These are phyloP conservation scores for Furcasterigmium sp. DNA, from an alignment of 2,329 filamentous ascomycete genomes.

Conservation along the genomic window DNA sequence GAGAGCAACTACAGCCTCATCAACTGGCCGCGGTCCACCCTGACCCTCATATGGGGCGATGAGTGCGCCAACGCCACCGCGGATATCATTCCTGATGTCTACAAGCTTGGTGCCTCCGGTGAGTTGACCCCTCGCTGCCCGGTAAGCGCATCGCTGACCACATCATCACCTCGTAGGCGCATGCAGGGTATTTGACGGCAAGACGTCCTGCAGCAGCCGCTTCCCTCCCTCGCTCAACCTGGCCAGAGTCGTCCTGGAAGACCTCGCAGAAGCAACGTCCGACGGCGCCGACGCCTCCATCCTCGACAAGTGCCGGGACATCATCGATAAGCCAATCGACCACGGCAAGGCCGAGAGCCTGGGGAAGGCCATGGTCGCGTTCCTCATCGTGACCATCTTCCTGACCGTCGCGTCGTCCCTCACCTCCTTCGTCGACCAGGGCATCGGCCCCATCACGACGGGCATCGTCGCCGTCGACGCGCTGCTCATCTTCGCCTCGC, in stretches of 20 bases:
- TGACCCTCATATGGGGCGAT: background rate
- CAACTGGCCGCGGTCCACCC: background rate
- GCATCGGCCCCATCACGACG: background rate
- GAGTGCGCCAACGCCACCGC: slow-evolving; percentile 1
- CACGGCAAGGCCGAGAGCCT: slow-evolving; percentile 1
- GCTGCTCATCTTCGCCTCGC: slow-evolving; percentile 1
- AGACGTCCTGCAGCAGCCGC: background rate
- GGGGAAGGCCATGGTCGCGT: slow-evolving; percentile 1
- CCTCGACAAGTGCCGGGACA: background rate
- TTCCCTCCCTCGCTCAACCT: background rate
- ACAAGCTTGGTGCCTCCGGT: slow-evolving; percentile 3
- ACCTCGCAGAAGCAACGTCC: background rate
- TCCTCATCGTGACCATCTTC: slow-evolving; percentile 3
- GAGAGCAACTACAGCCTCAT: slow-evolving; percentile 5
- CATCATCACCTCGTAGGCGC: no score
- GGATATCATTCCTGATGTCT: background rate
- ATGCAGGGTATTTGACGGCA: background rate
- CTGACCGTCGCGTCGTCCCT: background rate
- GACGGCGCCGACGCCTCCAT: background rate
- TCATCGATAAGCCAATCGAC: slow-evolving; percentile 1
- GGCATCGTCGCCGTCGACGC: slow-evolving; percentile 3
- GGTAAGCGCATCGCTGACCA: no score
- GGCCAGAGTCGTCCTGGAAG: slow-evolving; percentile 1
- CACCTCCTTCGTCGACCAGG: background rate
- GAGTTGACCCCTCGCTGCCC: background rate